Evolutionary conservation across 2,329 filamentous ascomycete genomes (phyloP), one percentile per base, ranked within the genome.

Genomic region (Knufia petricola): DNA sequence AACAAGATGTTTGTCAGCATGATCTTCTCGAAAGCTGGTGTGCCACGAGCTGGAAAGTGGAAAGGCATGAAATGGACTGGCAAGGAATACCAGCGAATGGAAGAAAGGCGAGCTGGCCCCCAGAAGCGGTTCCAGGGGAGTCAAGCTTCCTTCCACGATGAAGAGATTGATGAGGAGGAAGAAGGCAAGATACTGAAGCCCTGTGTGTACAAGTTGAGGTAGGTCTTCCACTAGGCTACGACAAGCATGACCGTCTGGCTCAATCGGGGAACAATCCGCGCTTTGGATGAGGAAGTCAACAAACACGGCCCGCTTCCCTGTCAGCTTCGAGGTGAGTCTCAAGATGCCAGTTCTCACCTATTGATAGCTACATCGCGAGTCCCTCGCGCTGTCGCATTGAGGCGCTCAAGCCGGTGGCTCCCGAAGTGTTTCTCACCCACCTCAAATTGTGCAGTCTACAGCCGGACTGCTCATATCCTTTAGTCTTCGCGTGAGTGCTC

Each of bases 1-100:
- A 98, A 98, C 69, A 94, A 85, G 70, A 98, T 98, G 92, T 98
- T 98, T 71, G 90, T 96, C 58, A 87, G 84, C 69, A 90, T 98
- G 87, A 81, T 84, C 59, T 98, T 98, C 66, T 73, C 89, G 59
- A 98, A 96, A 71, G 80, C 77, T n/a, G 80, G 79, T 17, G 71
- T 79, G 38, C 84, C 89, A 0, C 75, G 75, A 1, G 83, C 81
- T 63, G 88, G 88, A 20, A 94, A 94, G 70, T 79, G 84, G 55
- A 78, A 63, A 34, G 66, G 64, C 21, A 55, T 61, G 45, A 60
- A 62, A 58, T 67, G 55, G 60, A 64, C 60, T 48, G 63, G 58
- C 50, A 59, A 55, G 54, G 62, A 58, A 37, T 62, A 64, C 32
- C 55, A 58, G 34, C 55, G 61, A 45, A 63, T 57, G 30, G 62